These are phyloP conservation scores for Pleurotus pulmonarius DNA, from an alignment of 768 basidiomycete species.

Conservation along the genomic window DNA sequence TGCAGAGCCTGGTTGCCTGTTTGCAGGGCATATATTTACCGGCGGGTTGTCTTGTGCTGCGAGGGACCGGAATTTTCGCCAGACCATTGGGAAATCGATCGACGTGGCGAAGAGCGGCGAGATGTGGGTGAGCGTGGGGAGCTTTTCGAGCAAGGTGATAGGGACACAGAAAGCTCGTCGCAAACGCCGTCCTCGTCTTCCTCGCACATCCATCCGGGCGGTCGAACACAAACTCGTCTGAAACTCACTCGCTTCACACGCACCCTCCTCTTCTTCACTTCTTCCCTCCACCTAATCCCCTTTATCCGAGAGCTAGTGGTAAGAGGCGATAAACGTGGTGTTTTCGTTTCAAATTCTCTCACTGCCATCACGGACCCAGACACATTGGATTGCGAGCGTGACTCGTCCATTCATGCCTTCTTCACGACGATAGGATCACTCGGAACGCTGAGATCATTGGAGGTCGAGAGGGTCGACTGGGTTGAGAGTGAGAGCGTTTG, in stretches of 20 bases:
- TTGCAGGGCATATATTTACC: conserved; percentile 4
- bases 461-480: conserved; percentile 1
- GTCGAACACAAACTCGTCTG: too few species aligned
- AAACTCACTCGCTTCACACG: too few species aligned
- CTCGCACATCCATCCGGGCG: too few species aligned
- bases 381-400: neutral
- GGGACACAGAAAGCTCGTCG: too few species aligned
- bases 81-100: neutral
- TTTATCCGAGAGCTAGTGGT: conserved; percentile 1
- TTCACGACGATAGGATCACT: neutral
- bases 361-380: too few species aligned
- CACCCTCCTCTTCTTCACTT: neutral
- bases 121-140: neutral
- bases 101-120: neutral
- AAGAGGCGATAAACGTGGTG: neutral
- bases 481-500: neutral
- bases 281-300: neutral
- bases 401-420: neutral
- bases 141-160: neutral
- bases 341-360: neutral
- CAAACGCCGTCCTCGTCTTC: too few species aligned
- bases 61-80: too few species aligned
- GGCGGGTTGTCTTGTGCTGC: neutral
- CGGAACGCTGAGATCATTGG: neutral
- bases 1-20: conserved; percentile 6